Conservation (phyloP, 2,329 filamentous ascomycete species). For the Trichoderma hamatum region DNA sequence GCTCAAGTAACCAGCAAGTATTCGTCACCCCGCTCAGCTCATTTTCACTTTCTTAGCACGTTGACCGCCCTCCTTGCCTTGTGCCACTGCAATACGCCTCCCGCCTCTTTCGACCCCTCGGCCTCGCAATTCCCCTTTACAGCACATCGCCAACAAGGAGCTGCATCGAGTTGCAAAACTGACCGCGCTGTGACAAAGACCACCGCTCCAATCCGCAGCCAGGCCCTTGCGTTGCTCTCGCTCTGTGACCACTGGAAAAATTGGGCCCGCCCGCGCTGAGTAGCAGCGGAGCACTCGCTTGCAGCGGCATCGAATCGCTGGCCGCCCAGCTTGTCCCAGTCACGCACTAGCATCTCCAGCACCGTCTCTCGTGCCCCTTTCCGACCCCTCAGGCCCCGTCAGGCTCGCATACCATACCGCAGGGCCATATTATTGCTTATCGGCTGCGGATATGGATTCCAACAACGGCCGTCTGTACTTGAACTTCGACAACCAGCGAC, state of each 20-base stretch:
- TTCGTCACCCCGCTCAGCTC: constrained; percentile 17
- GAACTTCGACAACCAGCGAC: constrained; percentile 69
- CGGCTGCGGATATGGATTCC: constrained; percentile 48
- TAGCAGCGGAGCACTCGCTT: constrained; percentile 12
- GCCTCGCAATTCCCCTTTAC: background rate
- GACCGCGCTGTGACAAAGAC: background rate
- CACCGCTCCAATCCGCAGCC: constrained; percentile 9
- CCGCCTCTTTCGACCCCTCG: constrained; percentile 7
- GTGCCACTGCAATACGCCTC: constrained; percentile 5
- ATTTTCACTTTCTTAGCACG: background rate
- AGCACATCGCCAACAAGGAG: constrained; percentile 17
- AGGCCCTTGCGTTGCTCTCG: constrained; percentile 11
- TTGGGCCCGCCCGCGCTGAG: constrained; percentile 21
- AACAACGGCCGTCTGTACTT: constrained; percentile 66
- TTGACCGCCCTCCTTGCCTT: constrained; percentile 14
- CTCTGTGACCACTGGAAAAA: constrained; percentile 3
- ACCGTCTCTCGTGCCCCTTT: constrained; percentile 19
- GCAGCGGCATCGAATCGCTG: constrained; percentile 11
- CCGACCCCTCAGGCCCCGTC: constrained; percentile 27
- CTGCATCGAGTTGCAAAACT: background rate
- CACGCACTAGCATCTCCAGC: constrained; percentile 23
- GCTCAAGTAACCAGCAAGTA: background rate
- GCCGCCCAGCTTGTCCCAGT: constrained; percentile 7
- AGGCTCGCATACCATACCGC: constrained; percentile 23
- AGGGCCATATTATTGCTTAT: constrained; percentile 13